These are phyloP conservation scores for Albophoma yamanashiensis DNA, from an alignment of 2,329 filamentous ascomycete genomes.

Conservation along the genomic window DNA sequence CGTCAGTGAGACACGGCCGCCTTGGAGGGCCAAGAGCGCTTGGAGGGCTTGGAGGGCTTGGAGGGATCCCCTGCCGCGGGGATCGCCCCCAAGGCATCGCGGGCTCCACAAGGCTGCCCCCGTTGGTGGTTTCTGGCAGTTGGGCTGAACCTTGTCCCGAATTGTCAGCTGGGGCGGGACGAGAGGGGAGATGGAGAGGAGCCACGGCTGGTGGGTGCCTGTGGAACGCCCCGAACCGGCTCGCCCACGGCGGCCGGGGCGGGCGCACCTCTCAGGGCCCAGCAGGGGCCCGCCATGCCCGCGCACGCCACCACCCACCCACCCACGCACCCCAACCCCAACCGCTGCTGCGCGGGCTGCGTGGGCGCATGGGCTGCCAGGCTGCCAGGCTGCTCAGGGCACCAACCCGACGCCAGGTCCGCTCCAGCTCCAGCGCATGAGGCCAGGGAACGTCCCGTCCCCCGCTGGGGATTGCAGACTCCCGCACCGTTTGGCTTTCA, in stretches of 20 bases:
- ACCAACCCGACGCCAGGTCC: neutral
- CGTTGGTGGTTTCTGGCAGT: constrained; percentile 2
- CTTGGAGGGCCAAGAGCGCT: no score
- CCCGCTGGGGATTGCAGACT: neutral
- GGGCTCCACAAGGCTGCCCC: neutral
- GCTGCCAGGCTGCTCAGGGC: no score
- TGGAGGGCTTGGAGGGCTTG: no score
- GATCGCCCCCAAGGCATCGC: neutral
- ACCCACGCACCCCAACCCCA: no score
- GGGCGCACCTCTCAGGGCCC: neutral
- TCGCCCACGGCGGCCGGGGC: neutral
- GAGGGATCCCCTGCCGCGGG: neutral
- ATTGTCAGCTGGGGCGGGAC: neutral
- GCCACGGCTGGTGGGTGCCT: neutral
- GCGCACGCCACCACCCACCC: neutral
- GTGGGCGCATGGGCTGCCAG: no score
- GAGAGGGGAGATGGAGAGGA: neutral
- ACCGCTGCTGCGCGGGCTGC: no score
- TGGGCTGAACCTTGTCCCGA: constrained; percentile 5
- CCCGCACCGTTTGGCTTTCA: neutral
- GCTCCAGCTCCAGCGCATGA: neutral
- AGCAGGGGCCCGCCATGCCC: neutral
- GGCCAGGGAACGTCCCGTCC: neutral
- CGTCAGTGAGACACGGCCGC: neutral
- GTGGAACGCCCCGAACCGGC: neutral